These are phyloP conservation scores for Heterobasidion occidentale DNA, from an alignment of 1,284 basidiomycete species.

Conservation along the genomic window DNA sequence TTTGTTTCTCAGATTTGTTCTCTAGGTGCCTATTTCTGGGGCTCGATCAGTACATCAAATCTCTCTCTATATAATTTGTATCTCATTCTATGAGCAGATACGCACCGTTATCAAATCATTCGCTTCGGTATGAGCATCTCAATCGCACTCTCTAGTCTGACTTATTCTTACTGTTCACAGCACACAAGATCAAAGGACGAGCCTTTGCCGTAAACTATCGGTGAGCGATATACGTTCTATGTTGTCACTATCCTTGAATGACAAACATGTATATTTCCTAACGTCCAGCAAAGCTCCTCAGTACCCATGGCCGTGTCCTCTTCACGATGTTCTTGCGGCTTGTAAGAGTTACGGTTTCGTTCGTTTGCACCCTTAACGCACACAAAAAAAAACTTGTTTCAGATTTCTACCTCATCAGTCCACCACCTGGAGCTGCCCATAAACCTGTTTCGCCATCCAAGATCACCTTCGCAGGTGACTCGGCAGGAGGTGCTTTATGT, in stretches of 20 bases:
- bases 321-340: constrained; percentile 75
- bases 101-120: constrained; percentile 63
- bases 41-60: constrained; percentile 47
- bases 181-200: constrained; percentile 65
- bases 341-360: constrained; percentile 32
- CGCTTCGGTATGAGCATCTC: constrained; percentile 35
- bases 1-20: not conserved
- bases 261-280: constrained; percentile 10
- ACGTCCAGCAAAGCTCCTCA: constrained; percentile 63
- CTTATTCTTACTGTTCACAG: constrained; percentile 21
- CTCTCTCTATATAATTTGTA: not conserved
- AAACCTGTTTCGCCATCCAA: constrained; percentile 62
- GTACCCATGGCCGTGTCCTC: constrained; percentile 82
- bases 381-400: not conserved
- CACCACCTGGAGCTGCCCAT: constrained; percentile 65
- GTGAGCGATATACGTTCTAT: constrained; percentile 17
- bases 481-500: constrained; percentile 74
- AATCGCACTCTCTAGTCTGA: not conserved
- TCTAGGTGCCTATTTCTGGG: constrained; percentile 57
- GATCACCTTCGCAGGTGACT: constrained; percentile 80
- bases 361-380: not conserved
- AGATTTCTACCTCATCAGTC: constrained; percentile 78
- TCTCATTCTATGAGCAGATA: constrained; percentile 32
- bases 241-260: not conserved
- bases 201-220: constrained; percentile 59